Evolutionary conservation across 2,329 filamentous ascomycete genomes (phyloP).

Genomic region (Cryoendolithus antarcticus): DNA sequence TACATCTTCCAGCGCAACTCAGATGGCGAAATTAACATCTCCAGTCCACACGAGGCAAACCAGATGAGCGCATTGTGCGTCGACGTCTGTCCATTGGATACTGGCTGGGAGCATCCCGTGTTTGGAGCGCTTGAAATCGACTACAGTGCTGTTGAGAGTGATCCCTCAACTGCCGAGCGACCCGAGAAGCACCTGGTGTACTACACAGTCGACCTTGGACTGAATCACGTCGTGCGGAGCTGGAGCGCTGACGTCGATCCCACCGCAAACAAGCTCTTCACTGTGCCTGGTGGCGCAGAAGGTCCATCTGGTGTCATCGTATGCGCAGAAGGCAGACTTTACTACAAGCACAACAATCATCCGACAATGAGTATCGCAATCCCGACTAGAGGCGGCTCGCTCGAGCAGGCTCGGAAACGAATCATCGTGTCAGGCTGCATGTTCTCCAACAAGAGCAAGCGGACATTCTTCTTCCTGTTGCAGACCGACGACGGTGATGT

Average conservation of each 20-base stretch:
- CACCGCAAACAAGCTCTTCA: slow-evolving; percentile 79
- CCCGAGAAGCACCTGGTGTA: slow-evolving; percentile 82
- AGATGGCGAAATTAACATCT: slow-evolving; percentile 90
- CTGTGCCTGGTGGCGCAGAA: slow-evolving; percentile 86
- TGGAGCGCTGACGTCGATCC: slow-evolving; percentile 93
- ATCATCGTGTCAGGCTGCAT: slow-evolving; percentile 84
- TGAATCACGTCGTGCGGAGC: slow-evolving; percentile 94
- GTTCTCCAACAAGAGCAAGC: slow-evolving; percentile 75
- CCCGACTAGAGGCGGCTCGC: slow-evolving; percentile 71
- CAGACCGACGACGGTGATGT: slow-evolving; percentile 97
- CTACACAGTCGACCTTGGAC: slow-evolving; percentile 89
- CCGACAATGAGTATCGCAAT: slow-evolving; percentile 73
- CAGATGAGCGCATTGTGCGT: slow-evolving; percentile 85
- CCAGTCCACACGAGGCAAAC: slow-evolving; percentile 91
- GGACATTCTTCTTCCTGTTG: slow-evolving; percentile 87
- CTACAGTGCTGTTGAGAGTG: slow-evolving; percentile 82
- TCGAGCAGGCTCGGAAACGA: slow-evolving; percentile 86
- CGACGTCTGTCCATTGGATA: slow-evolving; percentile 76
- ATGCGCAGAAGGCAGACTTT: slow-evolving; percentile 87
- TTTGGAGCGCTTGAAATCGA: slow-evolving; percentile 93
- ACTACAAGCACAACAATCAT: slow-evolving; percentile 93
- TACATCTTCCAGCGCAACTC: slow-evolving; percentile 95
- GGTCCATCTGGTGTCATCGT: slow-evolving; percentile 91
- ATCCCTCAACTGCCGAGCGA: slow-evolving; percentile 65
- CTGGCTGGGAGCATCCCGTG: slow-evolving; percentile 92